Evolutionary conservation across 2,329 filamentous ascomycete species (phyloP).

Genomic region (Paecilomyces fulvus): DNA sequence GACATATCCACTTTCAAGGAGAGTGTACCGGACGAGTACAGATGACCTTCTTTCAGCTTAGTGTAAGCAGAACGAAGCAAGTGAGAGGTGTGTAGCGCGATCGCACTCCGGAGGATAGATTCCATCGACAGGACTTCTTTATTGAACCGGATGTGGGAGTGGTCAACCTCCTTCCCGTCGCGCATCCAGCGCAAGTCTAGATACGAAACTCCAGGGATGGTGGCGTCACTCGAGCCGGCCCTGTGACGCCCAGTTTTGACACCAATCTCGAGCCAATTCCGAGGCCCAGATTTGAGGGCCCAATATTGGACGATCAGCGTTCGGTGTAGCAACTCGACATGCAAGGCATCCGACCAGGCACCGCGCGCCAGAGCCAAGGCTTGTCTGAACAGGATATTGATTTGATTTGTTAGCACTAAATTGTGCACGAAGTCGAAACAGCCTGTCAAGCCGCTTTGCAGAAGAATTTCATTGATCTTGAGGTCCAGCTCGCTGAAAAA

Average conservation of each 20-base stretch:
- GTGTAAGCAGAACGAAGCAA: slow-evolving; percentile 60
- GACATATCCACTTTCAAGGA: slow-evolving; percentile 52
- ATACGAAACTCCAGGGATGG: slow-evolving; percentile 17
- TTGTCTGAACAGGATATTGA: slow-evolving; percentile 72
- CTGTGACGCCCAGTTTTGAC: slow-evolving; percentile 37
- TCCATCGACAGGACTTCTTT: slow-evolving; percentile 63
- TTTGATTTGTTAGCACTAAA: slow-evolving; percentile 81
- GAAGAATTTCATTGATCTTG: slow-evolving; percentile 63
- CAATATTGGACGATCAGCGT: slow-evolving; percentile 88
- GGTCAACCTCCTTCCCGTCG: slow-evolving; percentile 65
- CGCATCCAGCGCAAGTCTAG: slow-evolving; percentile 67
- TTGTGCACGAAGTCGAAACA: slow-evolving; percentile 86
- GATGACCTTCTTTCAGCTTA: slow-evolving; percentile 50
- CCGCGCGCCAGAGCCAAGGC: slow-evolving; percentile 59
- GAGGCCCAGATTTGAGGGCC: slow-evolving; percentile 59
- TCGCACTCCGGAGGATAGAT: slow-evolving; percentile 60
- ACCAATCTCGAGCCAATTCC: slow-evolving; percentile 88
- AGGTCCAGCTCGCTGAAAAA: slow-evolving; percentile 60
- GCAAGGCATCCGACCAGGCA: slow-evolving; percentile 70
- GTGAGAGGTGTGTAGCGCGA: slow-evolving; percentile 65
- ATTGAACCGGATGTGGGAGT: slow-evolving; percentile 60
- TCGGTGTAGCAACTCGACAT: slow-evolving; percentile 70
- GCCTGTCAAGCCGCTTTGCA: slow-evolving; percentile 61
- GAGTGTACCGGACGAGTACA: slow-evolving; percentile 55
- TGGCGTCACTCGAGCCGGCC: slow-evolving; percentile 4